Conservation (phyloP, 352 stramenopile genomes). For the Elongisporangium prolatum region DNA sequence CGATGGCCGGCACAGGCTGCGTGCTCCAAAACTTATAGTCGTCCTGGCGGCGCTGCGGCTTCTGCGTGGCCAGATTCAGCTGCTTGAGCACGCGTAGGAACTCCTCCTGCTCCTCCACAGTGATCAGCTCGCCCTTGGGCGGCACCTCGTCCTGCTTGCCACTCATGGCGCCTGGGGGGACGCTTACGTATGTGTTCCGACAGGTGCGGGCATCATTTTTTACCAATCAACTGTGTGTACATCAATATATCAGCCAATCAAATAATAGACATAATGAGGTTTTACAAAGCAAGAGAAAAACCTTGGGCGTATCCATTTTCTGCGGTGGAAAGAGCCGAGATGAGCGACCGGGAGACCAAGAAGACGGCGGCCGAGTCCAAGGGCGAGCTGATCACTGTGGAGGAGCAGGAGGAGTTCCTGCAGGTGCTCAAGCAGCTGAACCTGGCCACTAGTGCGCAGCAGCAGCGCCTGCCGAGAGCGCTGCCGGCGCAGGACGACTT, state of each 20-base stretch:
- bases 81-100: constrained; percentile 68
- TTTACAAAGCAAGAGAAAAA: neutral
- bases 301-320: neutral
- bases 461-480: constrained; percentile 12
- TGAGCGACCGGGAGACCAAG: constrained; percentile 1
- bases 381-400: constrained; percentile 33
- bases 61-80: constrained; percentile 36
- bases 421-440: constrained; percentile 61
- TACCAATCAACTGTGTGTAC: constrained; percentile 1
- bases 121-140: constrained; percentile 39
- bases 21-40: constrained; percentile 94
- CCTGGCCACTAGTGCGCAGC: constrained; percentile 25
- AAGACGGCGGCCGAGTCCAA: constrained; percentile 8
- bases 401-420: constrained; percentile 72
- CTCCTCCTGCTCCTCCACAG: constrained; percentile 65
- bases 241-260: constrained; percentile 1
- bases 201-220: constrained; percentile 1
- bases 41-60: constrained; percentile 19
- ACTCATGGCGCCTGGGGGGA: neutral
- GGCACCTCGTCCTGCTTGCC: neutral
- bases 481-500: constrained; percentile 38
- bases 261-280: neutral
- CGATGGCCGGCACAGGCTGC: constrained; percentile 78
- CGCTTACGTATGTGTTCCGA: neutral
- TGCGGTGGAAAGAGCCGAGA: neutral